Base-by-base conservation (phyloP, 2,329 filamentous ascomycete species). In the Sporothrix inflata region DNA sequence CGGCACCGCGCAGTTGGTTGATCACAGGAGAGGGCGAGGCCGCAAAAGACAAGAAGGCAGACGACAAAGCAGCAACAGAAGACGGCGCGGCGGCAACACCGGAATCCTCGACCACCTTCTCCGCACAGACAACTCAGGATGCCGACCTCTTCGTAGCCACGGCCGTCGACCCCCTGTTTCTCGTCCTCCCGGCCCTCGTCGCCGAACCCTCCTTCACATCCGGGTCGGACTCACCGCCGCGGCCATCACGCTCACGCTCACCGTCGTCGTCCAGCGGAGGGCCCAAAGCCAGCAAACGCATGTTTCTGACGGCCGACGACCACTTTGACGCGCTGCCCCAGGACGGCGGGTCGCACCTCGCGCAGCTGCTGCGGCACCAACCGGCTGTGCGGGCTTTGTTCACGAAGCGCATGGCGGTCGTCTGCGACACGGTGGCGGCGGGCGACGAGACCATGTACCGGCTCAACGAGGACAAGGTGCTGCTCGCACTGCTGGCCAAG, bases 381-480 rank as follows among this genome's bases (percentile, higher is more conserved):
- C 47, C 78, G 70, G 82, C 82, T 72, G 83, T 84, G 77, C 85
- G 84, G 73, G 79, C 75, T 2, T 82, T 85, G 42, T 79, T 97
- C 0, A 89, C 92, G 77, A 81, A 84, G 12, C 87, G 93, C 47
- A 90, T 97, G 83, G 85, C 84, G 1, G 85, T 84, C 1, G 85
- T 96, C 5, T 97, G 94, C 81, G 94, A 98, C 77, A 91, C 87
- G 0, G 91, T 97, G 12, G 91, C 96, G 45, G 92, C 92, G 0
- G 93, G 92, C 16, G 92, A 93, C 73, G 94, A 98, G 80, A 88
- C 83, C 71, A 94, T 98, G 92, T 97, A 92, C 80, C 89, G 94
- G 14, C 83, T 97, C 30, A 96, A 86, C 76, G 87, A 92, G 77
- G 82, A 85, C 14, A 97, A 94, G 78, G 86, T 98, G 0, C 78